Evolutionary conservation across 164 flowering plant species (phyloP).

Genomic region (Nelumbo lutea): DNA sequence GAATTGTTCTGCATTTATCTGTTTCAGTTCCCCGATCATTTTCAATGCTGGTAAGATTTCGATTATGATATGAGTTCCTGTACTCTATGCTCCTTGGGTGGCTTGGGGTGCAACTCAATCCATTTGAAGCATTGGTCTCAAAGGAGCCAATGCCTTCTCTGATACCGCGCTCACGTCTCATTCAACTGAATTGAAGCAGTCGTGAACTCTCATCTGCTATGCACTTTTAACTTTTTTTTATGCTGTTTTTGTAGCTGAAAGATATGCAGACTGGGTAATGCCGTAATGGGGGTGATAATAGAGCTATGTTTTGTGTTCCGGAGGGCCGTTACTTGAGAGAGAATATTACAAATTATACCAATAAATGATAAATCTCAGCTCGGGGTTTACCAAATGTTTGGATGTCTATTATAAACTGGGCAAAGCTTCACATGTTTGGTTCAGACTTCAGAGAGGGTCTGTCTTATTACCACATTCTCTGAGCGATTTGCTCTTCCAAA

Average conservation of each 20-base stretch:
- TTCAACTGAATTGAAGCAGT: constrained; percentile 43
- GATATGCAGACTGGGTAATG: too few relatives aligned
- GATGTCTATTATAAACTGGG: neutral
- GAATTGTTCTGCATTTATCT: too few relatives aligned
- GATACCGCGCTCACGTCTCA: constrained; percentile 73
- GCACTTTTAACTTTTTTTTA: too few relatives aligned
- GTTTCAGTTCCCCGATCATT: too few relatives aligned
- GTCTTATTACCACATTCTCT: too few relatives aligned
- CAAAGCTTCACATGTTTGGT: too few relatives aligned
- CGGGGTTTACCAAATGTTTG: constrained; percentile 31
- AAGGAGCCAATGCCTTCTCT: constrained; percentile 63
- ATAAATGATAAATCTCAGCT: constrained; percentile 37
- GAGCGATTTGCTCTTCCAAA: too few relatives aligned
- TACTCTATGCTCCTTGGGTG: constrained; percentile 46
- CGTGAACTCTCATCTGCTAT: too few relatives aligned
- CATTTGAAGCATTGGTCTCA: constrained; percentile 41
- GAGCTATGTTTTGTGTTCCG: neutral
- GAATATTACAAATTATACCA: neutral
- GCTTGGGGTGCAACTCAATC: constrained; percentile 63
- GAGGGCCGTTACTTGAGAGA: neutral
- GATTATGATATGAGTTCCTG: too few relatives aligned
- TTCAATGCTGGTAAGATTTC: too few relatives aligned
- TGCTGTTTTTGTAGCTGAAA: too few relatives aligned
- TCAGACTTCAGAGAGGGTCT: too few relatives aligned
- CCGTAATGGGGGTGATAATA: neutral